Base-by-base conservation (phyloP, 768 basidiomycete genomes). In the Rubroboletus pulcherrimus region DNA sequence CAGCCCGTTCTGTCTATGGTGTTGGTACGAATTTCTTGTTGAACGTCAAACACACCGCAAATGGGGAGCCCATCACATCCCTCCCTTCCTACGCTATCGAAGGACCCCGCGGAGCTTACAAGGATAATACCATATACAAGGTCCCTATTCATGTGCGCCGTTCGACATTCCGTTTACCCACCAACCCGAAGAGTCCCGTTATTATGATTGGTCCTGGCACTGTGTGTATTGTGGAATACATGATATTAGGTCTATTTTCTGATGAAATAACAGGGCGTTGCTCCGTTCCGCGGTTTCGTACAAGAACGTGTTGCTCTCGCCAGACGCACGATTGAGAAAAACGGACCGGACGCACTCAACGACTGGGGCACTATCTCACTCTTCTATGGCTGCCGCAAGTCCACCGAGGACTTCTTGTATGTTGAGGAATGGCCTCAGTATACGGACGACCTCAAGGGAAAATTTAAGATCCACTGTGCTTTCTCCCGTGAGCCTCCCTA, bases 161-260 rank as follows among this genome's bases (percentile, higher is more conserved):
- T 46, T 96, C 93, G 15, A 98, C 96, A 3, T 99, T 99, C 85
- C 81, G 97, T 49, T 77, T 99, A 48, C 97, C 97, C 9, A 98
- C 97, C 17, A 94, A 93, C 70, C 97, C 97, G 35, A 98, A 97
- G 80, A 96, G 91, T 56, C 97, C 97, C 2, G 89, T 99, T 49
- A 92, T 99, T 73, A 98, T 99, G 97, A 84, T 99, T 70, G 97
- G 97, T 40, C 97, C 97, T 58, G 97, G 97, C 51, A 99, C 95
- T 54, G 94, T 96, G 70, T 76, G 91, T 82, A 39, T 38, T 44
- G 19, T 24, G 1, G 8, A 30, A 30, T 33, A 14, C 19, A 29
- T 52, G 4, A 26, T 24, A 8, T 33, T 8, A n/a, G 41, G 11
- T 2, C 40, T 14, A 10, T 51, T 47, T 57, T 44, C 43, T 58